phyloP scores from a whole-genome alignment of 176 grass and related monocot genomes.

The Bromus sterilis region DNA sequence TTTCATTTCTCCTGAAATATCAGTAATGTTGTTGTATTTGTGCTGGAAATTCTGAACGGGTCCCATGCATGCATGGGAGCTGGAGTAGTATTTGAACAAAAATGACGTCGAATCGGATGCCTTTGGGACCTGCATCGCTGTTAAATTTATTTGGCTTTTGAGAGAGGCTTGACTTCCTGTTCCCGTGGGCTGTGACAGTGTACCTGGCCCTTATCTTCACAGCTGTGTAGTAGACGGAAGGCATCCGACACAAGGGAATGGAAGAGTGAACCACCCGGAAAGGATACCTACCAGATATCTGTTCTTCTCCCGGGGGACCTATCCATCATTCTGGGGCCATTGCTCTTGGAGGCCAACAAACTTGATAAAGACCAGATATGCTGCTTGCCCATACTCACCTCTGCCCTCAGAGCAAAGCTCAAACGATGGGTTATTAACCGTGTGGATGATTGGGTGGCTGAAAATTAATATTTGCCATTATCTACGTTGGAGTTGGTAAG shows the following conservation, averaged over 20 bases:
- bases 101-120: not conserved
- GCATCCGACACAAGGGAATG: slow-evolving; percentile 7
- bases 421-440: not conserved
- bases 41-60: not conserved
- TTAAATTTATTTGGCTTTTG: not conserved
- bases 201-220: slow-evolving; percentile 28
- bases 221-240: slow-evolving; percentile 24
- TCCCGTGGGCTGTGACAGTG: slow-evolving; percentile 16
- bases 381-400: not conserved
- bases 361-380: slow-evolving; percentile 25
- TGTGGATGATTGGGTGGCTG: not conserved
- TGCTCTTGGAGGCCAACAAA: slow-evolving; percentile 20
- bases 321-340: slow-evolving; percentile 5
- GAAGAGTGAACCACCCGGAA: slow-evolving; percentile 32
- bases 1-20: not conserved
- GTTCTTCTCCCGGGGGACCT: slow-evolving; percentile 7
- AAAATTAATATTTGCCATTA: too few species aligned
- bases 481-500: too few species aligned
- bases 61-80: not conserved
- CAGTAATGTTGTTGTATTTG: not conserved
- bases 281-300: slow-evolving; percentile 23
- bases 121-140: not conserved
- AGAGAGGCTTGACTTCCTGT: slow-evolving; percentile 25
- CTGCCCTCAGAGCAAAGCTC: not conserved
- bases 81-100: not conserved